phyloP scores from a whole-genome alignment of 805 yeast species.

The Kodamaea leandrae region DNA sequence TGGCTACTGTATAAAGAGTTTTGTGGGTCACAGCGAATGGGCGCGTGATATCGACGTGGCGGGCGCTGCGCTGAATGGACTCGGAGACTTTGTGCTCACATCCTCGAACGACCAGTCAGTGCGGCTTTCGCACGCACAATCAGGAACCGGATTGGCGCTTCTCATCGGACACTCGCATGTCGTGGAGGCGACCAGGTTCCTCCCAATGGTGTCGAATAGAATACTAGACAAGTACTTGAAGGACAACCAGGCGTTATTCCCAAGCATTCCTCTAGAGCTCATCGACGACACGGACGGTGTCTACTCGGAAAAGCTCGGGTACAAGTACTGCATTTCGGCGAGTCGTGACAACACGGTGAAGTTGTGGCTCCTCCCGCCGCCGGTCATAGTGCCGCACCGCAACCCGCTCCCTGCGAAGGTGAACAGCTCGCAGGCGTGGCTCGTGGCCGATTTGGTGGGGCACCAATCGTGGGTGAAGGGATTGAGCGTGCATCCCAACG shows the following conservation, averaged over 20 bases:
- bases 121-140: slow-evolving; percentile 60
- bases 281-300: slow-evolving; percentile 22
- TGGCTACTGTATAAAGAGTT: slow-evolving; percentile 65
- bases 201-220: slow-evolving; percentile 52
- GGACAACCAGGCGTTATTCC: slow-evolving; percentile 28
- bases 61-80: slow-evolving; percentile 27
- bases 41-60: slow-evolving; percentile 60
- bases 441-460: slow-evolving; percentile 58
- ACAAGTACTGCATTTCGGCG: slow-evolving; percentile 71
- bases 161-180: slow-evolving; percentile 82
- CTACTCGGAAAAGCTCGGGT: slow-evolving; percentile 47
- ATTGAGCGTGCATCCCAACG: slow-evolving; percentile 70
- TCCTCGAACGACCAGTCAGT: slow-evolving; percentile 79
- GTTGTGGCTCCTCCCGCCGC: slow-evolving; percentile 76
- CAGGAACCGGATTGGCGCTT: slow-evolving; percentile 66
- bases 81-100: slow-evolving; percentile 60
- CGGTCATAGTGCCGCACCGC: slow-evolving; percentile 52
- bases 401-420: slow-evolving; percentile 51
- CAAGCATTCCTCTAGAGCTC: slow-evolving; percentile 33
- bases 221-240: slow-evolving; percentile 47
- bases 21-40: slow-evolving; percentile 88
- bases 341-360: slow-evolving; percentile 75
- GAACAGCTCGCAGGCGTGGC: slow-evolving; percentile 58
- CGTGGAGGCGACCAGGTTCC: slow-evolving; percentile 66
- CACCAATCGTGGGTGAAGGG: slow-evolving; percentile 87